phyloP scores from a whole-genome alignment of 2,329 filamentous ascomycete species.

The Botrytis hyacinthi region DNA sequence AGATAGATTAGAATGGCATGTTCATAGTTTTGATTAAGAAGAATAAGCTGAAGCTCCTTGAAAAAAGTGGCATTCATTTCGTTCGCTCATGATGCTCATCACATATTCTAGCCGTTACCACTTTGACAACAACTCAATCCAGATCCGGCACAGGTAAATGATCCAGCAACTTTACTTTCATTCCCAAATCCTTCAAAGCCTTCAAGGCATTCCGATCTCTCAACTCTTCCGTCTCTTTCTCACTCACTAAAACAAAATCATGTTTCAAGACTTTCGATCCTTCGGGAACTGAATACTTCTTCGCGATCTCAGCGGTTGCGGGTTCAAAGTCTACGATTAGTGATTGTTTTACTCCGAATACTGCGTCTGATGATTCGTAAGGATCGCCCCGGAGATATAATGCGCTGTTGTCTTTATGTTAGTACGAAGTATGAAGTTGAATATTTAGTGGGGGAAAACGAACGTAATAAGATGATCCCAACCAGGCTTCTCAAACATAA shows the following conservation, averaged over 20 bases:
- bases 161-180: constrained; percentile 68
- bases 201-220: constrained; percentile 63
- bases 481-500: constrained; percentile 80
- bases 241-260: constrained; percentile 73
- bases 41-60: not conserved
- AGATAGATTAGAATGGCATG: not conserved
- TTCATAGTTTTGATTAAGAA: not conserved
- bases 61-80: not conserved
- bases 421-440: not conserved
- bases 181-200: constrained; percentile 52
- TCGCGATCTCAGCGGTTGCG: constrained; percentile 51
- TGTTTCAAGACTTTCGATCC: constrained; percentile 63
- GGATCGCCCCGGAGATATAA: constrained; percentile 75
- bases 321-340: constrained; percentile 63
- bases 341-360: constrained; percentile 84
- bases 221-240: constrained; percentile 65
- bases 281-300: constrained; percentile 61
- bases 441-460: constrained; percentile 39
- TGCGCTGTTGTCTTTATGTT: constrained; percentile 48
- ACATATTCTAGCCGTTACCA: not conserved
- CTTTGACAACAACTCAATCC: constrained; percentile 38
- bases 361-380: constrained; percentile 79
- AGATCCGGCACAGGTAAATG: constrained; percentile 72
- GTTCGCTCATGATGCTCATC: not conserved
- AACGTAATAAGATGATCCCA: constrained; percentile 83